Conservation (phyloP, 345 rosid species). For the Microcos paniculata region DNA sequence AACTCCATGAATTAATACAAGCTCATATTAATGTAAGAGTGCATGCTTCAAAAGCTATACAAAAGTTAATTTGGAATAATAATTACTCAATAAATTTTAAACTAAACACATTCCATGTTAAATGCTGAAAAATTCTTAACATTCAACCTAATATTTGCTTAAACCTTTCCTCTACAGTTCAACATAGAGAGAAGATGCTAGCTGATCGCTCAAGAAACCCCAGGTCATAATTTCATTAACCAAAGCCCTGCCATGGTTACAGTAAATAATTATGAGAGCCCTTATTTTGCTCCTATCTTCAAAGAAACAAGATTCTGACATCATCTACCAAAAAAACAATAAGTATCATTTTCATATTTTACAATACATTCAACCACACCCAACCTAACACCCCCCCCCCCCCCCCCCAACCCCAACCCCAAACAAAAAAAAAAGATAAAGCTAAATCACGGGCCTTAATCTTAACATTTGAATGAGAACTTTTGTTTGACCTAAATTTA, state of each 20-base stretch:
- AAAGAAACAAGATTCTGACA: neutral
- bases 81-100: neutral
- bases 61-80: neutral
- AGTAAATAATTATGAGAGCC: neutral
- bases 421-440: neutral
- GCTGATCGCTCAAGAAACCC: neutral
- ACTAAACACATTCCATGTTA: neutral
- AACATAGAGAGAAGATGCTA: neutral
- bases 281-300: neutral
- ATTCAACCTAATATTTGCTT: neutral
- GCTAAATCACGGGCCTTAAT: no score
- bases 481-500: neutral
- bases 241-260: neutral
- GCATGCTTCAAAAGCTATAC: neutral
- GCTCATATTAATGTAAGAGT: neutral
- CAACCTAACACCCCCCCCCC: no score
- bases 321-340: neutral
- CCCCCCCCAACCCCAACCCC: no score
- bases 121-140: neutral
- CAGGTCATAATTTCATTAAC: neutral
- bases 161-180: neutral
- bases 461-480: neutral
- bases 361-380: no score
- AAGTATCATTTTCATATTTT: neutral
- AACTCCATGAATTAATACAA: constrained; percentile 16